A percentile compares a stretch with the other conserved stretches of the same genome.
Evolutionary conservation across 169 alveolate species (phyloP).

Genomic region (Plasmodium ovale): DNA sequence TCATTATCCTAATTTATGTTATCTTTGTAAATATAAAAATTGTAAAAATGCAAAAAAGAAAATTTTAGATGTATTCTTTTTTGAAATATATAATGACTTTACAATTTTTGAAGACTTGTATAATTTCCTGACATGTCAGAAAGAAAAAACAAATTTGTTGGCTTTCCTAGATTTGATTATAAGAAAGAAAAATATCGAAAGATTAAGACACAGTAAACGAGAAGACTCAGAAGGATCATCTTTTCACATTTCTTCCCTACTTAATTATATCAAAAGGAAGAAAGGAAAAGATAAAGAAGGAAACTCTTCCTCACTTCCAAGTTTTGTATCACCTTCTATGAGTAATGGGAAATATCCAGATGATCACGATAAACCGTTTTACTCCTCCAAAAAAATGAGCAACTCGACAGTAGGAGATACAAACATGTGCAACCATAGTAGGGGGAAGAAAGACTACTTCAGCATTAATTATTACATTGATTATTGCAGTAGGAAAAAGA

Average conservation of each 20-base stretch:
- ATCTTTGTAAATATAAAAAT: conserved; percentile 27
- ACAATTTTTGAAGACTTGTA: conserved; percentile 28
- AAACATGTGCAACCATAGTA: conserved; percentile 1
- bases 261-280: conserved; percentile 56
- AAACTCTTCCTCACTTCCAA: background rate
- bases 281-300: background rate
- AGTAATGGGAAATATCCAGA: background rate
- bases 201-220: background rate
- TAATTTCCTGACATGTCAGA: conserved; percentile 3
- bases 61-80: conserved; percentile 69
- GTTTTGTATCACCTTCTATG: background rate
- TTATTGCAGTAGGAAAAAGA: conserved; percentile 22
- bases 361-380: background rate
- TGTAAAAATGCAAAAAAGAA: conserved; percentile 7
- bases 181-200: background rate
- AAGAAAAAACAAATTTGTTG: conserved; percentile 6
- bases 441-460: conserved; percentile 30
- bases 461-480: conserved; percentile 15
- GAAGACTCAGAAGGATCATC: background rate
- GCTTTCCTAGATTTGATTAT: conserved; percentile 28
- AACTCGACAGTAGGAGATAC: background rate
- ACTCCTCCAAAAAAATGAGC: background rate
- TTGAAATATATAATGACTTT: conserved; percentile 47
- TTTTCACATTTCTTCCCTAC: conserved; percentile 2
- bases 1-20: conserved; percentile 19